Evolutionary conservation across 177 flowering plant genomes (phyloP).

Genomic region (Vitis hybrid): DNA sequence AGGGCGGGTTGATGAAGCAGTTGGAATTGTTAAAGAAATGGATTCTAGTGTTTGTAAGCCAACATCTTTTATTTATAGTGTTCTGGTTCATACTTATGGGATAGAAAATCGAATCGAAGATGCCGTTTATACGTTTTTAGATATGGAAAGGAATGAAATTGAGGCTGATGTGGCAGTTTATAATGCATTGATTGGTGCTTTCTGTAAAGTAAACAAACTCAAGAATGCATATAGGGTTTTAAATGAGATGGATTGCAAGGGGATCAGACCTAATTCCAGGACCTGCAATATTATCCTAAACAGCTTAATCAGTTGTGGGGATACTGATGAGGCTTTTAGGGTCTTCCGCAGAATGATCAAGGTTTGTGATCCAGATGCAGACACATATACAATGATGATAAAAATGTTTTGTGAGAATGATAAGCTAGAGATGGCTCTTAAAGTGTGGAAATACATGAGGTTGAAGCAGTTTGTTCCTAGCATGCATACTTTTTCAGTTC

Average conservation of each 20-base stretch:
- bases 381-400: conserved; percentile 89
- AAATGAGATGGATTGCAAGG: conserved; percentile 68
- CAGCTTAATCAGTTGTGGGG: conserved; percentile 56
- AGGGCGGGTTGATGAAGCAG: conserved; percentile 81
- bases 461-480: conserved; percentile 77
- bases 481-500: conserved; percentile 88
- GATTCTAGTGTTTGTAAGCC: conserved; percentile 48
- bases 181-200: conserved; percentile 85
- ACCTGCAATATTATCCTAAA: conserved; percentile 74
- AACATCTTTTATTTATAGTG: conserved; percentile 73
- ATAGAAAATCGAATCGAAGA: conserved; percentile 72
- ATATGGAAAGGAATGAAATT: conserved; percentile 77
- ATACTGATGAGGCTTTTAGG: conserved; percentile 65
- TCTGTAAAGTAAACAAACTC: conserved; percentile 68
- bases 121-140: conserved; percentile 70
- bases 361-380: conserved; percentile 85
- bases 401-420: conserved; percentile 79
- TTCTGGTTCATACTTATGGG: conserved; percentile 80
- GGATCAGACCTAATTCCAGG: conserved; percentile 66
- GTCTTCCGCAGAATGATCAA: conserved; percentile 73
- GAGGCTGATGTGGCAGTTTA: conserved; percentile 71
- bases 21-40: conserved; percentile 65
- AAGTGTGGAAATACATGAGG: conserved; percentile 86
- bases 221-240: conserved; percentile 65
- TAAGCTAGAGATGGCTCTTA: conserved; percentile 65